Evolutionary conservation across 768 basidiomycete genomes (phyloP), one percentile per base, ranked within the genome.

Genomic region (Kwoniella europaea): DNA sequence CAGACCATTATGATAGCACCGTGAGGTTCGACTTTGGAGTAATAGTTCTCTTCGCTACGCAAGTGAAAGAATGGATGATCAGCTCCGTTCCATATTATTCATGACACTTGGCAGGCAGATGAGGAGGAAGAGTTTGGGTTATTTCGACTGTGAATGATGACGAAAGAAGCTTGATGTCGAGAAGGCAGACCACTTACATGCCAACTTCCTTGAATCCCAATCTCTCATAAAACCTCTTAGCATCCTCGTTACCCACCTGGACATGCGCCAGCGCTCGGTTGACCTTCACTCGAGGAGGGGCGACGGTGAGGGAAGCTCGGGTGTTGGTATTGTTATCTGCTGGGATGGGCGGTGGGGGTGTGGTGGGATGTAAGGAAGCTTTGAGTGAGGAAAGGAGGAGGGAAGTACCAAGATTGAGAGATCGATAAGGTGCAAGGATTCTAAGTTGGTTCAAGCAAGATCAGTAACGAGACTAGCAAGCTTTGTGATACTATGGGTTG

Each of bases 361-460:
- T 73, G 1, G 71, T 74, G n/a, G 80, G 80, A 41, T 79, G 69
- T 3, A 81, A 64, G 0, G 76, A 73, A 1, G 74, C 61, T 20
- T 63, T 67, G 10, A 83, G 68, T 13, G 82, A 74, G 24, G 74
- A 53, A 3, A 62, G 68, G 59, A 83, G 72, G 27, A 83, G 75
- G 18, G 82, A 80, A 10, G 72, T 68, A 42, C 82, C 82, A 18
- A 83, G 76, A 42, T 67, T 65, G n/a, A 76, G 70, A 6, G 79
- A 79, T 60, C 82, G 79, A 59, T 83, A 83, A 3, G 82, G 82
- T 3, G 82, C 82, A 35, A 83, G 79, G 42, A 83, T 71, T 18
- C 82, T 83, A 6, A 18, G 46, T 50, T 2, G 46, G 12, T 50
- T 18, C 35, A 35, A 35, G 35, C 7, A 35, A 6, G 35, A 35